phyloP scores from a whole-genome alignment of 768 basidiomycete genomes.

The Megacollybia marginata region DNA sequence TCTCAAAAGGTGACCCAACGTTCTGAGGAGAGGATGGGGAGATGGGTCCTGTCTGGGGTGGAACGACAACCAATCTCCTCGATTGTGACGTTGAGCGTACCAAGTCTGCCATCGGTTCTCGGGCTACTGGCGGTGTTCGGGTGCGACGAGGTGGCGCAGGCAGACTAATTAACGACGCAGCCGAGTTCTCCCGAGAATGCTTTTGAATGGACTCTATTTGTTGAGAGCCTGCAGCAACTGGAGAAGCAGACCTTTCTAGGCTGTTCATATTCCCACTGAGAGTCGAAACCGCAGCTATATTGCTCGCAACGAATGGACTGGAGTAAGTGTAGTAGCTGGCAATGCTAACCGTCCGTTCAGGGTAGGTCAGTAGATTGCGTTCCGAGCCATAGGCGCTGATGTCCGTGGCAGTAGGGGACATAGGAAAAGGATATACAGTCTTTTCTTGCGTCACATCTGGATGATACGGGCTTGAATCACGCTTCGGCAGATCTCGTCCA shows the following conservation, averaged over 20 bases:
- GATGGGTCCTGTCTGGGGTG: not conserved
- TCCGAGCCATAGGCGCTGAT: not conserved
- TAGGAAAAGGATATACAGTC: not conserved
- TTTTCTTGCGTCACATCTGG: not conserved
- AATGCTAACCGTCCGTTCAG: slow-evolving; percentile 13
- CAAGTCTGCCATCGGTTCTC: not conserved
- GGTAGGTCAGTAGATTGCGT: slow-evolving; percentile 12
- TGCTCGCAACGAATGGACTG: slow-evolving; percentile 14
- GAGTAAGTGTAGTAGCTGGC: slow-evolving; percentile 17
- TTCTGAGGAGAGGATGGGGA: too few species aligned
- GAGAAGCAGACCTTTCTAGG: slow-evolving; percentile 9
- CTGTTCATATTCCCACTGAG: slow-evolving; percentile 15
- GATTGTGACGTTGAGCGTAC: not conserved
- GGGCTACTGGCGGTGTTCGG: slow-evolving; percentile 12
- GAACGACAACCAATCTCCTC: not conserved
- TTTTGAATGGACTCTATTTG: slow-evolving; percentile 3
- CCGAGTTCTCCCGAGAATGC: slow-evolving; percentile 18
- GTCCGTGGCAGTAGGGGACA: not conserved
- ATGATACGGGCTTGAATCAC: not conserved
- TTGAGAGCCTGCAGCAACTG: not conserved
- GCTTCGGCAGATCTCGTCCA: slow-evolving; percentile 4
- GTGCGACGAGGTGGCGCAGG: slow-evolving; percentile 29
- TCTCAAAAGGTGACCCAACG: not conserved
- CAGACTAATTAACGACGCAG: slow-evolving; percentile 20
- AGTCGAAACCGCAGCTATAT: slow-evolving; percentile 18